Evolutionary conservation across 192 early-diverging fungal genomes (phyloP), one percentile per base, ranked within the genome.

Genomic region (Mortierella claussenii): DNA sequence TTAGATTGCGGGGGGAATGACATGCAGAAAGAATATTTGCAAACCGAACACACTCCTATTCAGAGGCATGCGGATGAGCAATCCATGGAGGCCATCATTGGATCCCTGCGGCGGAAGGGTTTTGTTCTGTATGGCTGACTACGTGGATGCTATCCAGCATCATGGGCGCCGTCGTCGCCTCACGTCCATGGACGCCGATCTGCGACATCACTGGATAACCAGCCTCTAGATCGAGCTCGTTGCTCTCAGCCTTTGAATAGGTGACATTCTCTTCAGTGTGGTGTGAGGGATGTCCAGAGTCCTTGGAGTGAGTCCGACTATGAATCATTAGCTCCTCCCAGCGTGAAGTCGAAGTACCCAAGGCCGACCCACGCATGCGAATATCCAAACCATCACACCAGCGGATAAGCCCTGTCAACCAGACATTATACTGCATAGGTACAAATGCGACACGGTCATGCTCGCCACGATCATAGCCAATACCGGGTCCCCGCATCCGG

Each of bases 341-440:
- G 0, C 52, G 47, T 1, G 55, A 36, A 0, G 15, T 33, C 18
- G 42, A 51, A 32, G 28, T 12, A 36, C 32, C 48, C 0, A 18
- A 18, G 1, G 45, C 33, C 0, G 57, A 54, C 42, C 52, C 42
- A n/a, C 30, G 52, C 73, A 76, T 76, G 21, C 82, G 71, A 46
- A 81, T 44, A 45, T 81, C 80, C 26, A 81, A 49, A 12, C 80
- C 80, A 63, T 81, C 80, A 43, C 73, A 78, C 80, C 80, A 81
- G 20, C 80, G 71, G 13, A 81, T 34, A 17, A 44, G 46, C 42
- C 73, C 80, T 3, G 63, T 69, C 46, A 76, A 36, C 68, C 80
- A 78, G 42, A 50, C 65, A 56, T 81, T 81, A 24, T 78, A 81
- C 55, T 78, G 73, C 63, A 78, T 81, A 7, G 80, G 80, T 4